Base-by-base conservation (phyloP, 2,329 filamentous ascomycete genomes). In the Calonectria fujianensis region DNA sequence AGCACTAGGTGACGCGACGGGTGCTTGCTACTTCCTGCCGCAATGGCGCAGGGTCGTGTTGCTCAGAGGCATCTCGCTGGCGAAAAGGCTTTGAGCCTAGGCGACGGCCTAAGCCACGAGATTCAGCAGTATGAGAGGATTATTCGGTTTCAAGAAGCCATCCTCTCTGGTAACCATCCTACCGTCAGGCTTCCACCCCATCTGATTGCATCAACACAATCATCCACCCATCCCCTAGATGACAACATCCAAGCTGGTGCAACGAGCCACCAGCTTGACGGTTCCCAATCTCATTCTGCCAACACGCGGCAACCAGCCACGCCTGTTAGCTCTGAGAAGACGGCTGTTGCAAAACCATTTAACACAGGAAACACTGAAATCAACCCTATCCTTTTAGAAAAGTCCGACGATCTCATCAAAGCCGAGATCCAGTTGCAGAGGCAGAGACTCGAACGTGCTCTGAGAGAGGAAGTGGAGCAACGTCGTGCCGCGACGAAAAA, bases 371-470 rank as follows among this genome's bases (percentile, higher is more conserved):
- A 89, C 77, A 91, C 92, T 74, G 93, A 93, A 84, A 94, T 97
- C 86, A 92, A 97, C 84, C 95, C 95, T 65, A 92, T 97, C 75
- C 89, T 97, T 79, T 89, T 97, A 84, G 93, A 95, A 82, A 98
- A 98, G 85, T 96, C 96, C 79, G 94, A 95, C 82, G 92, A 95
- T 82, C 88, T 97, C 79, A 92, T 97, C 82, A 94, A 92, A 86
- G 95, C 95, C 82, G 95, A 98, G 85, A 88, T 95, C 75, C 92
- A 94, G 83, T 86, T 96, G 76, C 95, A 95, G 85, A 92, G 96
- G 76, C 92, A 96, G 85, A 92, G 94, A 77, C 88, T 98, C 81
- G 97, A 98, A 85, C 92, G 93, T 78, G 87, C 89, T 45, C 85
- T 98, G 80, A 93, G 91, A 84, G 94, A 97, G 69, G 94, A 98